A percentile compares a stretch with the other conserved stretches of the same genome.
These are phyloP conservation scores for Podospora comata DNA, from an alignment of 495 filamentous ascomycete genomes.

Conservation along the genomic window DNA sequence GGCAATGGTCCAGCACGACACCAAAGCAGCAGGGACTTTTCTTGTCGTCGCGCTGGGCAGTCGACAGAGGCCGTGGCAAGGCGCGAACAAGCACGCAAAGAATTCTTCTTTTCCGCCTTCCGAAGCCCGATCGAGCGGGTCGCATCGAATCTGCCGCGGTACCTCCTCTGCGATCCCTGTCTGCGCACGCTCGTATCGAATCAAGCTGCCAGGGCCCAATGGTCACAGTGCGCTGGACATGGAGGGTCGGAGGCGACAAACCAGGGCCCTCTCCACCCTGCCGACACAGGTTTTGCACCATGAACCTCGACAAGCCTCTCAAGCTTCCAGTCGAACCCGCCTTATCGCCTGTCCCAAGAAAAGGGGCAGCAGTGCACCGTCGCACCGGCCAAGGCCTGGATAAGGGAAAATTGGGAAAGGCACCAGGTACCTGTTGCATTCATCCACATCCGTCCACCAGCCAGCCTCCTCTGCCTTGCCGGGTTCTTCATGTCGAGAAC, in stretches of 20 bases:
- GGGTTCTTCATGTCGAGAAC: neutral
- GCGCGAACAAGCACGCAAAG: neutral
- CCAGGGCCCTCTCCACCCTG: neutral
- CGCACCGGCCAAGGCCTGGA: neutral
- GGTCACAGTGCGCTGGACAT: neutral
- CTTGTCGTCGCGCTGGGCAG: neutral
- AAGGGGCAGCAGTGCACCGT: neutral
- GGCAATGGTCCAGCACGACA: neutral
- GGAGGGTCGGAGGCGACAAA: constrained; percentile 2
- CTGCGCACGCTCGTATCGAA: neutral
- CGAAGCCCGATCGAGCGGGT: constrained; percentile 3
- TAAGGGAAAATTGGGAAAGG: neutral
- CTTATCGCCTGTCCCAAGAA: neutral
- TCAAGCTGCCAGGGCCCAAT: neutral
- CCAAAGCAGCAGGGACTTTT: neutral
- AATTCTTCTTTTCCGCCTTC: neutral
- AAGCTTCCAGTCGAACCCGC: neutral
- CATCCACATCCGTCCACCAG: too few species aligned
- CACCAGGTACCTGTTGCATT: neutral
- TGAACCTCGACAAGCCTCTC: neutral
- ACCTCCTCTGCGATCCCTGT: constrained; percentile 1
- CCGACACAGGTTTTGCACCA: constrained; percentile 11
- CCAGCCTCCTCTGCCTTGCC: neutral
- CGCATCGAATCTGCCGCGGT: neutral
- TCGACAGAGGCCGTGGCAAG: neutral